Evolutionary conservation across 805 yeast genomes (phyloP).

Genomic region (Candida golubevii): DNA sequence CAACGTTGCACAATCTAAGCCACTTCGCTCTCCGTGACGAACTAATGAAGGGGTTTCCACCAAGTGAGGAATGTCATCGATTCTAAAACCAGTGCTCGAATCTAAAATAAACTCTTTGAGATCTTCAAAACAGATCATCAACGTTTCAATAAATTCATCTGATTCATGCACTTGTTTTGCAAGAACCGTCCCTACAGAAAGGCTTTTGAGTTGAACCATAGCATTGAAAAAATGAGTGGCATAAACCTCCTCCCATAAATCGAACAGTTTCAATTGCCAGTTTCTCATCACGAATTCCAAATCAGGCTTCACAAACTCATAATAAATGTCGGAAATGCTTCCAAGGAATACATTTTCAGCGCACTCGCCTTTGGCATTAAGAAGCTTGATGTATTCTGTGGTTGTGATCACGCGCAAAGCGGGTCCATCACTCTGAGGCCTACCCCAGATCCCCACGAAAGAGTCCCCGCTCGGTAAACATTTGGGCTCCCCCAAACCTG

Average conservation of each 20-base stretch:
- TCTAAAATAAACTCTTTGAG: slow-evolving; percentile 36
- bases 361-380: slow-evolving; percentile 24
- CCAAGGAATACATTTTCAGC: slow-evolving; percentile 25
- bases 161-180: slow-evolving; percentile 27
- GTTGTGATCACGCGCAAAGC: slow-evolving; percentile 71
- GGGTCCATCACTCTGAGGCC: slow-evolving; percentile 96
- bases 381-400: slow-evolving; percentile 47
- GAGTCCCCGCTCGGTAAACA: slow-evolving; percentile 62
- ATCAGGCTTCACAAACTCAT: slow-evolving; percentile 61
- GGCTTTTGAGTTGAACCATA: slow-evolving; percentile 66
- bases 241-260: slow-evolving; percentile 87
- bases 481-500: slow-evolving; percentile 88
- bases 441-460: slow-evolving; percentile 74
- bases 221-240: slow-evolving; percentile 78
- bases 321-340: slow-evolving; percentile 39
- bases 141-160: slow-evolving; percentile 22
- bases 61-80: slow-evolving; percentile 44
- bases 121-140: slow-evolving; percentile 19
- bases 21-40: slow-evolving; percentile 47
- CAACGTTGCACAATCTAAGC: slow-evolving; percentile 75
- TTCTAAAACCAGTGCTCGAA: slow-evolving; percentile 37
- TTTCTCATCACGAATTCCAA: slow-evolving; percentile 54
- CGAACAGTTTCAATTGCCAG: slow-evolving; percentile 73
- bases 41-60: slow-evolving; percentile 61
- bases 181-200: slow-evolving; percentile 50